Evolutionary conservation across 1,284 basidiomycete genomes (phyloP).

Genomic region (Ustilago shanxiensis): DNA sequence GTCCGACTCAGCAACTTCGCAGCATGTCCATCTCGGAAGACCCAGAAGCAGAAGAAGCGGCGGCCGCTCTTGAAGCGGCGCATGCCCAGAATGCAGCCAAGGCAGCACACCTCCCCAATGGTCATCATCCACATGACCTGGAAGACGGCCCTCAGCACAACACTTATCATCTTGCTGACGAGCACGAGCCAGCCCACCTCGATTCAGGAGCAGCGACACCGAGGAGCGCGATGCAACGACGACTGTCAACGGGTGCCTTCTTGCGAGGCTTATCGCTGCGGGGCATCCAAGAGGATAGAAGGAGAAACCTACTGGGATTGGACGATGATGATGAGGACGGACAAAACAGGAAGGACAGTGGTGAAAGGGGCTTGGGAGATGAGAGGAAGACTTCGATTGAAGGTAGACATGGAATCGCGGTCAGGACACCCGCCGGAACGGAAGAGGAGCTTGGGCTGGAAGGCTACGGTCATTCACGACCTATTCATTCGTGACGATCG

Average conservation of each 20-base stretch:
- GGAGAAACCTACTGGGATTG: conserved; percentile 51
- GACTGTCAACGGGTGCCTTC: conserved; percentile 62
- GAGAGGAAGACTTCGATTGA: conserved; percentile 23
- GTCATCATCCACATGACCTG: conserved; percentile 46
- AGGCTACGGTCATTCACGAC: conserved; percentile 44
- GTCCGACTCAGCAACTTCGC: conserved; percentile 27
- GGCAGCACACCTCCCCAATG: conserved; percentile 18
- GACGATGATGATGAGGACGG: conserved; percentile 26
- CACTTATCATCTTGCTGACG: conserved; percentile 50
- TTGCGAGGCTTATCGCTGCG: conserved; percentile 40
- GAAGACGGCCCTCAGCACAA: conserved; percentile 48
- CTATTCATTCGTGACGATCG: conserved; percentile 5
- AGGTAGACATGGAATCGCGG: conserved; percentile 39
- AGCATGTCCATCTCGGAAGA: conserved; percentile 37
- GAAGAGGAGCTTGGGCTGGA: conserved; percentile 49
- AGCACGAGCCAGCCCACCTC: conserved; percentile 28
- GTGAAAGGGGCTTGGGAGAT: background rate
- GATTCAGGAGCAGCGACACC: conserved; percentile 42
- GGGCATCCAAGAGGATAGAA: conserved; percentile 57
- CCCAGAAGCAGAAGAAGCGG: conserved; percentile 34
- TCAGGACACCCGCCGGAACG: conserved; percentile 31
- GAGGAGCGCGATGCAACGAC: conserved; percentile 39
- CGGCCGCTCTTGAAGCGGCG: conserved; percentile 40
- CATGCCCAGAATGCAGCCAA: conserved; percentile 34
- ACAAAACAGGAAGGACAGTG: background rate